These are phyloP conservation scores for Iberis pinnata DNA, from an alignment of 345 rosid species.

Conservation along the genomic window DNA sequence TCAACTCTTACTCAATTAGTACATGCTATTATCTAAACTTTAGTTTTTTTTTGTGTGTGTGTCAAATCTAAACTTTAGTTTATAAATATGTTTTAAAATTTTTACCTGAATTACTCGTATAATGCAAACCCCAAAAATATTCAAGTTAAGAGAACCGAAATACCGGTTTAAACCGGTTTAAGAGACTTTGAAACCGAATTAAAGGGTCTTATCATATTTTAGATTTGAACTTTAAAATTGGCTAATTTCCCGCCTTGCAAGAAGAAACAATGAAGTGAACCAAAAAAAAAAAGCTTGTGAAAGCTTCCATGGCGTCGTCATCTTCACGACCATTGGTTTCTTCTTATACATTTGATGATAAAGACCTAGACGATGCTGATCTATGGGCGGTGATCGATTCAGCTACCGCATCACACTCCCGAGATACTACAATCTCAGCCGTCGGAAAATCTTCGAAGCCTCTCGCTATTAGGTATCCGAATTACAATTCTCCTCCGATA, in stretches of 20 bases:
- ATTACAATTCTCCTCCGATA: constrained; percentile 44
- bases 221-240: constrained; percentile 9
- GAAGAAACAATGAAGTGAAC: neutral
- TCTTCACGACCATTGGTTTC: constrained; percentile 21
- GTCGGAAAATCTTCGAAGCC: constrained; percentile 53
- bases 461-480: constrained; percentile 49
- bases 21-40: no score
- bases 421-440: constrained; percentile 12
- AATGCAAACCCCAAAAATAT: no score
- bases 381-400: constrained; percentile 93
- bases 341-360: constrained; percentile 54
- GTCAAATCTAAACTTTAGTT: no score
- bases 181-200: no score
- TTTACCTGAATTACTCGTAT: no score
- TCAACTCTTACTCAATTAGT: no score
- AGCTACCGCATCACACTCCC: constrained; percentile 56
- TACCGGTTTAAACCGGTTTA: no score
- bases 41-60: no score
- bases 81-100: no score
- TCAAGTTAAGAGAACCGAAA: no score
- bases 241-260: constrained; percentile 16
- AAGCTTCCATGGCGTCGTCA: constrained; percentile 28
- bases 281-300: neutral
- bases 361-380: constrained; percentile 87
- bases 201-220: no score